Percentiles rank a stretch among this genome's conserved stretches.
Conservation (phyloP, 176 grass and related monocot species). For the Urochloa ruziziensis region DNA sequence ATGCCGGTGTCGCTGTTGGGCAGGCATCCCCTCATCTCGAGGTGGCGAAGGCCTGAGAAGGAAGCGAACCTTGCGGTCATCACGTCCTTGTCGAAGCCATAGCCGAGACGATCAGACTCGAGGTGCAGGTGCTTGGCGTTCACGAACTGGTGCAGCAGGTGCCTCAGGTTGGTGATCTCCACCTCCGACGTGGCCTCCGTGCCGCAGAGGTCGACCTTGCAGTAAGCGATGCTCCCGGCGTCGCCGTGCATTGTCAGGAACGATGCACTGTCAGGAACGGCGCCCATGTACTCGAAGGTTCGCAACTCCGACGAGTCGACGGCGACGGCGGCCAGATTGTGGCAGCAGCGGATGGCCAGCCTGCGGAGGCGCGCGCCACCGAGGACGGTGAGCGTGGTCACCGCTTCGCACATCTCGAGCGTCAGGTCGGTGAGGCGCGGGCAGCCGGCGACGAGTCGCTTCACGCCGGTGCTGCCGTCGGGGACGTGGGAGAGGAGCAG, state of each 20-base stretch:
- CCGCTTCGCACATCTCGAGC: neutral
- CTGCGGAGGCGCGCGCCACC: neutral
- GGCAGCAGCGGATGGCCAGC: slow-evolving; percentile 11
- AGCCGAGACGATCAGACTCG: neutral
- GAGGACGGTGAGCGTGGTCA: neutral
- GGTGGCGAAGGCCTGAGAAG: neutral
- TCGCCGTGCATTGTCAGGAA: neutral
- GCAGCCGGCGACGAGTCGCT: neutral
- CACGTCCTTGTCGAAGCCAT: neutral
- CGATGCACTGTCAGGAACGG: neutral
- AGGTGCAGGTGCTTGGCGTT: neutral
- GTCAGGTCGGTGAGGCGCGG: neutral
- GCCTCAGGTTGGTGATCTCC: neutral
- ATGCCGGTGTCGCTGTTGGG: neutral
- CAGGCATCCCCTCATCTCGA: neutral
- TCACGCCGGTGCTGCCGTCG: neutral
- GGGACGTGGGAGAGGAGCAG: neutral
- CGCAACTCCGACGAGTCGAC: neutral
- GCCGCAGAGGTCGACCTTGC: slow-evolving; percentile 7
- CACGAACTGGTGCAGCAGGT: neutral
- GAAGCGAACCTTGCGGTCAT: accelerated
- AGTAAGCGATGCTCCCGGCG: neutral
- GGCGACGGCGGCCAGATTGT: neutral
- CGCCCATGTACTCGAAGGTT: slow-evolving; percentile 9
- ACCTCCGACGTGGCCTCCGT: neutral